Percentiles rank a stretch among this genome's conserved stretches.
These are phyloP conservation scores for Salix caprea DNA, from an alignment of 345 rosid species.

Conservation along the genomic window DNA sequence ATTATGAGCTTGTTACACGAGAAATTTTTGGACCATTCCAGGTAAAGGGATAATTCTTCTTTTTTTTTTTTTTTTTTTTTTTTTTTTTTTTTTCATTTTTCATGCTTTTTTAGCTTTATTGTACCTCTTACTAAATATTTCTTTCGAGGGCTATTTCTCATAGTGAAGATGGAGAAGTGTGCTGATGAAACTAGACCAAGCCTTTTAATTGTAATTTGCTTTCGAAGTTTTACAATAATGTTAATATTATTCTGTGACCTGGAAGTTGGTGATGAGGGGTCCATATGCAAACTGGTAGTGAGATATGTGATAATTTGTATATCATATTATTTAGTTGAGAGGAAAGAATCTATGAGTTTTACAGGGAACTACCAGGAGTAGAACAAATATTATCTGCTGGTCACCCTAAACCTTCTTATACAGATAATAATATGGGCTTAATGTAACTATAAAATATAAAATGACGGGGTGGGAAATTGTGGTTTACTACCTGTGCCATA, in stretches of 20 bases:
- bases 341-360: too few relatives aligned
- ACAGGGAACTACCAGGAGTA: too few relatives aligned
- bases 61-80: too few relatives aligned
- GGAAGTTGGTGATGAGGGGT: not conserved
- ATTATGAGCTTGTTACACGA: constrained; percentile 70
- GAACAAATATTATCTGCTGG: too few relatives aligned
- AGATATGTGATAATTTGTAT: not conserved
- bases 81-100: not conserved
- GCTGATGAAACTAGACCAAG: not conserved
- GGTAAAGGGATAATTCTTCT: constrained; percentile 38
- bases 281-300: not conserved
- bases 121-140: not conserved
- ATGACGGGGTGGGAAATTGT: too few relatives aligned
- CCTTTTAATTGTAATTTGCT: not conserved
- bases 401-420: too few relatives aligned
- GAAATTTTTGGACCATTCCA: constrained; percentile 98
- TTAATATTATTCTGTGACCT: not conserved
- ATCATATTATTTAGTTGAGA: not conserved
- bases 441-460: too few relatives aligned
- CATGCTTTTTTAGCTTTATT: not conserved
- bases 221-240: not conserved
- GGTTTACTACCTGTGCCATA: too few relatives aligned
- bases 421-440: too few relatives aligned
- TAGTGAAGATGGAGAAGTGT: not conserved
- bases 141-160: not conserved